Evolutionary conservation across 148 eudicot genomes (phyloP), one percentile per base, ranked within the genome.

Genomic region (Fagopyrum homotropicum): DNA sequence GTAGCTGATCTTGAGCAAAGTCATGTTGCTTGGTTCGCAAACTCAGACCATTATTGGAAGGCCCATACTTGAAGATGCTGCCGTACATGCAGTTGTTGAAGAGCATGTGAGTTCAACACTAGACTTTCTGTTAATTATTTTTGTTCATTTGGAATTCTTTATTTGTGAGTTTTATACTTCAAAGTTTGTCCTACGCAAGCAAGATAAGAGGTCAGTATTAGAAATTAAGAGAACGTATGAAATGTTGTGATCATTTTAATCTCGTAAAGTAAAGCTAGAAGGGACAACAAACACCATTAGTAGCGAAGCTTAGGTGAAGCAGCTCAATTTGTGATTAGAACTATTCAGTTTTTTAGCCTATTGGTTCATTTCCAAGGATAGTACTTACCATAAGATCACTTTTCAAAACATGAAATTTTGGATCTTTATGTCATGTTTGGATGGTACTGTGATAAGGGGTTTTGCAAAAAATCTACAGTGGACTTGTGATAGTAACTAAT

Each of bases 71-170:
- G 96, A 93, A 50, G 89, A 90, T 72, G 89, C 96, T 73, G 84
- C 88, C 75, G 98, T 95, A 79, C 89, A 92, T 81, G 98, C 97
- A 64, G 90, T 92, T 72, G 98, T 92, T 35, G 98, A 95, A 80
- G 98, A 95, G 82, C 98, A 95, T 83, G 98, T 95, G 86, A 89
- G 71, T 35, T 46, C 48, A 46, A 10, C 52, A n/a, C 30, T 35
- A 46, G n/a, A 72, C 48, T 35, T 50, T 14, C 40, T 5, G 44
- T 6, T 29, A 5, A 0, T 73, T 50, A 44, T 9, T 40, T 10
- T 43, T 17, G 26, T 17, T 69, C 49, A 3, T n/a, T 55, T 66
- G 46, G 35, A 60, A 5, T 66, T 14, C 14, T 35, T 12, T 64
- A 4, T 64, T 66, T 66, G 19, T 66, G 45, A 35, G 45, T 45